These are phyloP conservation scores for Coniella vitis DNA, from an alignment of 2,329 filamentous ascomycete genomes.

Conservation along the genomic window DNA sequence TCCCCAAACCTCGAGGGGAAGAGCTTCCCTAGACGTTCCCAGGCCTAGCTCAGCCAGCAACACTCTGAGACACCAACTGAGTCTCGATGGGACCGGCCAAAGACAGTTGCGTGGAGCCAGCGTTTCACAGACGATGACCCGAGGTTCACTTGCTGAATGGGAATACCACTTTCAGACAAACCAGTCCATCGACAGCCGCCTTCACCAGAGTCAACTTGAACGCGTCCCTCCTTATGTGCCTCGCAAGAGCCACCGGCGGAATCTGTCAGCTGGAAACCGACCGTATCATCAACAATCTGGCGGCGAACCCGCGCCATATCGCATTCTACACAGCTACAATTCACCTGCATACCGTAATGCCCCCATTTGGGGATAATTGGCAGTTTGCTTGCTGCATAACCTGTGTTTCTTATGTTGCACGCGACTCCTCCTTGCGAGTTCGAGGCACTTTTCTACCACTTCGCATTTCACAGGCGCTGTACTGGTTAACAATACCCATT, in stretches of 20 bases:
- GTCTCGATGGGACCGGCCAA: constrained; percentile 2
- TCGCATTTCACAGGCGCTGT: constrained; percentile 8
- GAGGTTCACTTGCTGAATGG: neutral
- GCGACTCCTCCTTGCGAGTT: neutral
- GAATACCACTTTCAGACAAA: constrained; percentile 21
- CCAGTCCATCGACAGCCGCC: constrained; percentile 19
- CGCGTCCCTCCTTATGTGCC: constrained; percentile 28
- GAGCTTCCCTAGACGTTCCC: constrained; percentile 20
- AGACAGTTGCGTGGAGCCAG: constrained; percentile 1
- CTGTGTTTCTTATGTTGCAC: neutral
- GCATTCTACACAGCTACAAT: constrained; percentile 52
- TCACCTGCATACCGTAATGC: constrained; percentile 48
- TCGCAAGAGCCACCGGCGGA: constrained; percentile 30
- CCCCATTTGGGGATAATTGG: constrained; percentile 47
- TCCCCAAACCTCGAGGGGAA: constrained; percentile 25
- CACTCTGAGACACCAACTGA: constrained; percentile 6
- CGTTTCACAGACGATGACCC: neutral
- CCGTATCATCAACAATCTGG: constrained; percentile 16
- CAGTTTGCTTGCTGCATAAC: neutral
- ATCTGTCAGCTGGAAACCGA: constrained; percentile 28
- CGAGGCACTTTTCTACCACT: neutral
- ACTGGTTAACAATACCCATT: neutral
- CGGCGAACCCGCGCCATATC: constrained; percentile 34
- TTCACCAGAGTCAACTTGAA: constrained; percentile 26
- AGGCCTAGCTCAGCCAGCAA: constrained; percentile 23